Percentiles rank a stretch among this genome's conserved stretches.
These are phyloP conservation scores for Phytophthora syringae DNA, from an alignment of 352 stramenopile genomes.

Conservation along the genomic window DNA sequence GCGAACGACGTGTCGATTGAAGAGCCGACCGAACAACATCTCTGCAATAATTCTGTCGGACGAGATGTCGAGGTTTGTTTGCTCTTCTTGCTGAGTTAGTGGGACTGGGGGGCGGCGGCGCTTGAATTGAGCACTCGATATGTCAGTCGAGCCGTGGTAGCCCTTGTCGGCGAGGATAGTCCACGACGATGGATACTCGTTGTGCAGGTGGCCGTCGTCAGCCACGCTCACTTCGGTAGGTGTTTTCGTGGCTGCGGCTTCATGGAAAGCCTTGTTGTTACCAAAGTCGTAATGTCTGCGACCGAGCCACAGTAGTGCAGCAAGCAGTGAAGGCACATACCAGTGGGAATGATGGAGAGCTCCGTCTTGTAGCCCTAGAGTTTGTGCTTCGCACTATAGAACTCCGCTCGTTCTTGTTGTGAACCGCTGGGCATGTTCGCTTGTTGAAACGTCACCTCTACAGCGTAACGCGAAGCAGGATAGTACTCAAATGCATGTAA, in stretches of 20 bases:
- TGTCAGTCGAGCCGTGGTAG: not conserved
- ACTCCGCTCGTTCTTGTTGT: not conserved
- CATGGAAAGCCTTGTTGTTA: constrained; percentile 2
- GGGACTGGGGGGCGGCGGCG: not conserved
- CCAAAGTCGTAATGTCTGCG: constrained; percentile 5
- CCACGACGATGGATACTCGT: constrained; percentile 1
- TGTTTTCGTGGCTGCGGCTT: not conserved
- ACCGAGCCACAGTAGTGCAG: not conserved
- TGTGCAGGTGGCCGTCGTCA: not conserved
- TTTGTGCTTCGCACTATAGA: constrained; percentile 14
- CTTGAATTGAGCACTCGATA: not conserved
- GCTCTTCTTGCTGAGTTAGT: not conserved
- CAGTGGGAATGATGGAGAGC: constrained; percentile 1
- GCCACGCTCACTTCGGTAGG: not conserved
- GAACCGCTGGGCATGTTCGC: not conserved
- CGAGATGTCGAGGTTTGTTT: constrained; percentile 1
- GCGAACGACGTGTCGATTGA: too few species aligned
- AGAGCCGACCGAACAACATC: constrained; percentile 11
- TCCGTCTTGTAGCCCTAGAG: constrained; percentile 11
- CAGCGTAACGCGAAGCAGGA: constrained; percentile 2
- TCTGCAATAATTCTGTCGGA: constrained; percentile 1
- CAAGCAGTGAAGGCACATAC: constrained; percentile 1
- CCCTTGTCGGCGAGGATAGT: not conserved
- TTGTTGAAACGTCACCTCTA: constrained; percentile 5
- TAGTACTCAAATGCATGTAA: constrained; percentile 1